phyloP scores from a whole-genome alignment of 768 basidiomycete genomes.

The Lepiota brunneoincarnata region DNA sequence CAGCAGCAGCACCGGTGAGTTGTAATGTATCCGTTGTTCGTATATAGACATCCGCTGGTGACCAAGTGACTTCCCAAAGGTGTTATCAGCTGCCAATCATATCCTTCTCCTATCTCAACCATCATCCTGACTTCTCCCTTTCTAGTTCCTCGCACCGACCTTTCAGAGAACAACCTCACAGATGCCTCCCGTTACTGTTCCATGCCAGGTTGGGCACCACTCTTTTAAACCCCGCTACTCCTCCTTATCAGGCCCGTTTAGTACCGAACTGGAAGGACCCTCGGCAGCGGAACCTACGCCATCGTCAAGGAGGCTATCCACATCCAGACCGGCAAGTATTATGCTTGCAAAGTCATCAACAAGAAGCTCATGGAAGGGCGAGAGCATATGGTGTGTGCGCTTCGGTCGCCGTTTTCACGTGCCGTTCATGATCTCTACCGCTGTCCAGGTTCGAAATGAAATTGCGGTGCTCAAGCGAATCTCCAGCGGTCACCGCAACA shows the following conservation, averaged over 20 bases:
- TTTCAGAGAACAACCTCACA: neutral
- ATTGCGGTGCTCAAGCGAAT: slow-evolving; percentile 93
- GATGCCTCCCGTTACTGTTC: slow-evolving; percentile 35
- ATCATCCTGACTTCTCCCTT: neutral
- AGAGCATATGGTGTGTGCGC: slow-evolving; percentile 84
- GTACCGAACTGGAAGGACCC: slow-evolving; percentile 87
- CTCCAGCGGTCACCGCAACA: slow-evolving; percentile 85
- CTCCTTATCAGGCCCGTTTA: too few relatives aligned
- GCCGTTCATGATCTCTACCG: neutral
- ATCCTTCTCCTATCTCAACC: slow-evolving; percentile 12
- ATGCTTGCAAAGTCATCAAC: slow-evolving; percentile 99
- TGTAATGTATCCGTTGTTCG: slow-evolving; percentile 5
- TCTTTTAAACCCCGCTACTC: too few relatives aligned
- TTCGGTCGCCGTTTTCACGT: slow-evolving; percentile 7
- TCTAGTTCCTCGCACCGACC: slow-evolving; percentile 11
- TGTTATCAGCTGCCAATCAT: slow-evolving; percentile 10
- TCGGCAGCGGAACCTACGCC: slow-evolving; percentile 91
- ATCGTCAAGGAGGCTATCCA: slow-evolving; percentile 96
- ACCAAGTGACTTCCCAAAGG: too few relatives aligned
- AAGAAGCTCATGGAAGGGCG: slow-evolving; percentile 98
- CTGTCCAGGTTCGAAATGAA: slow-evolving; percentile 85
- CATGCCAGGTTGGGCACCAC: slow-evolving; percentile 41
- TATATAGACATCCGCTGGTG: neutral
- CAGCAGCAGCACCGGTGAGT: slow-evolving; percentile 7
- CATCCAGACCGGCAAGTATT: slow-evolving; percentile 88